Evolutionary conservation across 495 filamentous ascomycete genomes (phyloP), one percentile per base, ranked within the genome.

Genomic region (Xylaria castorea): DNA sequence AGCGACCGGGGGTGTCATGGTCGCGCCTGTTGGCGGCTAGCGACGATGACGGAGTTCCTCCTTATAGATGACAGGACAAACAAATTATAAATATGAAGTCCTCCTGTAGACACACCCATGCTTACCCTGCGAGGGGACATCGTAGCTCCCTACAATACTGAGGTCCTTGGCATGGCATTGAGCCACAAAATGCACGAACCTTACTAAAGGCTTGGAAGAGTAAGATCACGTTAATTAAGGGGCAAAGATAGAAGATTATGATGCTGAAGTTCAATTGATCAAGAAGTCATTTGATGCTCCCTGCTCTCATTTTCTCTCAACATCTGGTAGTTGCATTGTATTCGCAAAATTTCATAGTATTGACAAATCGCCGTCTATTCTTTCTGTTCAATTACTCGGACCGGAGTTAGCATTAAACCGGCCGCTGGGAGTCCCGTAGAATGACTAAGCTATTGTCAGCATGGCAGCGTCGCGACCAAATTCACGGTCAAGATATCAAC

Each of bases 401-500:
- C 25, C 34, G 61, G 61, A 42, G 61, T 2, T 64, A 62, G 40
- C n/a, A n/a, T n/a, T n/a, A n/a, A n/a, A n/a, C n/a, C n/a, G 34
- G 16, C 38, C 5, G 7, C 11, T 1, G 8, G n/a, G 36, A 50
- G 16, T 66, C 42, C 63, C 27, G 8, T 18, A 22, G 42, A n/a
- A 34, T 66, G 63, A 51, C 63, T 66, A 66, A 66, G 63, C 25
- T 14, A 48, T 14, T 25, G 58, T 62, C 58, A 40, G 58, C 32
- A 40, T 62, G 18, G 32, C 57, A 38, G 57, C 32, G 32, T n/a
- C 27, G 20, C 32, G 16, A 40, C 32, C 40, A 25, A 48, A 22
- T 22, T 18, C 16, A 25, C 40, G 38, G 16, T 27, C 4, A 58
- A 62, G 34, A 38, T 20, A 32, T 30, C 36, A 1, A 38, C 44